Evolutionary conservation across 1,139 yeast genomes (phyloP), one percentile per base, ranked within the genome.

Genomic region (Lodderomyces parapsilosis): DNA sequence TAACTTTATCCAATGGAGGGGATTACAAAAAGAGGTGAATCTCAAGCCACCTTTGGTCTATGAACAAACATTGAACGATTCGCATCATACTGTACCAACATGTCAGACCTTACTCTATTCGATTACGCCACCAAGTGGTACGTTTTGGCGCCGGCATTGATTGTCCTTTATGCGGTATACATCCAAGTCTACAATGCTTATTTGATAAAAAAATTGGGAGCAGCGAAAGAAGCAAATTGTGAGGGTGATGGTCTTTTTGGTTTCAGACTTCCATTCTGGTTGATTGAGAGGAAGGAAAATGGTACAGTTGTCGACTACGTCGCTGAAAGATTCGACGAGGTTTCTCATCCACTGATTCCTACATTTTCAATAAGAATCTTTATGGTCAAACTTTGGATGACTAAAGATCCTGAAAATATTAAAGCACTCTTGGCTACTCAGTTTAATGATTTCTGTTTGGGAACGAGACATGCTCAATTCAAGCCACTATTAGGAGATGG

Each of bases 371-470:
- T 59, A 33, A 49, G 44, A 33, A 38, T 63, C 8, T 58, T 57
- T 6, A 63, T 62, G 4, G 44, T 43, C 6, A 53, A 55, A 10
- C 43, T 63, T 8, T 41, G 64, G 27, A 36, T 56, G 23, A 68
- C 74, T 5, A 54, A 49, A 37, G 72, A 69, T 38, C 74, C 74
- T 7, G 74, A 68, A 46, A 66, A 68, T 52, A 59, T 71, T 51
- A 60, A 69, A 50, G 74, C 75, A 2, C 46, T 70, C 9, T 60
- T 69, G 48, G 71, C 72, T 31, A 66, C 73, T 24, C 73, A 73
- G 45, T 78, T 78, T 54, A 66, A 66, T 50, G 82, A 78, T 47
- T 78, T 74, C 57, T 68, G 69, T 13, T 66, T 80, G 37, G 84
- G 84, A 2, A 55, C 59, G 9, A 72, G 84, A 51, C 73, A 74